Percentiles rank a stretch among this genome's conserved stretches.
These are phyloP conservation scores for Pezicula carpinea DNA, from an alignment of 2,329 filamentous ascomycete genomes.

Conservation along the genomic window DNA sequence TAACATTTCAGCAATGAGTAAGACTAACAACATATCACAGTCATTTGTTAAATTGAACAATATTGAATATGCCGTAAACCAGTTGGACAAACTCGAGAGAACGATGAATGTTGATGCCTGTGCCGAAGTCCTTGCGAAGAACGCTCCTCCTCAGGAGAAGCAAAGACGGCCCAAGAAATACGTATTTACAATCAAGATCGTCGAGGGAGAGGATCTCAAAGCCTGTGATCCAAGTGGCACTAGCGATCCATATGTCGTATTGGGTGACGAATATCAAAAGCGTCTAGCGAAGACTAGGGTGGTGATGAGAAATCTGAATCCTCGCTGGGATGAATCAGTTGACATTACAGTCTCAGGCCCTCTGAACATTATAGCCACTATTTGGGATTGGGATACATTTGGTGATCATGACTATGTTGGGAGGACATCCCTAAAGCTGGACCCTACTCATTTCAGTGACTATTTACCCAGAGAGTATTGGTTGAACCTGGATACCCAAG, in stretches of 20 bases:
- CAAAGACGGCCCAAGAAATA: conserved; percentile 74
- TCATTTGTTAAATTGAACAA: conserved; percentile 98
- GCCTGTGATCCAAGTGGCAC: conserved; percentile 93
- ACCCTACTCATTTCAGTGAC: conserved; percentile 94
- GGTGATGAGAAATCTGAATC: conserved; percentile 84
- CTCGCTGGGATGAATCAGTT: conserved; percentile 94
- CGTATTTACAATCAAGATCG: conserved; percentile 97
- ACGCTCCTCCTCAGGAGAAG: conserved; percentile 65
- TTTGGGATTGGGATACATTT: conserved; percentile 97
- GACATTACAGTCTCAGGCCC: conserved; percentile 91
- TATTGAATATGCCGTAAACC: conserved; percentile 88
- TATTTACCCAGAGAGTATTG: conserved; percentile 95
- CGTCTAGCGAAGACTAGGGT: conserved; percentile 91
- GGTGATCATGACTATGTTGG: conserved; percentile 98
- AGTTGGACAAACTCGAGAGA: conserved; percentile 84
- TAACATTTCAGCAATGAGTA: conserved; percentile 1
- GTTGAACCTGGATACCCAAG: conserved; percentile 95
- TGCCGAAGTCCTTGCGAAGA: conserved; percentile 71
- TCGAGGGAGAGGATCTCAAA: conserved; percentile 95
- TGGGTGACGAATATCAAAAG: conserved; percentile 97
- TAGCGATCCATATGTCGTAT: conserved; percentile 94
- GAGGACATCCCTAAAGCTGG: conserved; percentile 94
- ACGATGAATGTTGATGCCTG: conserved; percentile 90
- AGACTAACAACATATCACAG: conserved; percentile 43
- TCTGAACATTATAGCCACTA: conserved; percentile 90